Evolutionary conservation across 352 stramenopile genomes (phyloP), one percentile per base, ranked within the genome.

Genomic region (Pythium periplocum): DNA sequence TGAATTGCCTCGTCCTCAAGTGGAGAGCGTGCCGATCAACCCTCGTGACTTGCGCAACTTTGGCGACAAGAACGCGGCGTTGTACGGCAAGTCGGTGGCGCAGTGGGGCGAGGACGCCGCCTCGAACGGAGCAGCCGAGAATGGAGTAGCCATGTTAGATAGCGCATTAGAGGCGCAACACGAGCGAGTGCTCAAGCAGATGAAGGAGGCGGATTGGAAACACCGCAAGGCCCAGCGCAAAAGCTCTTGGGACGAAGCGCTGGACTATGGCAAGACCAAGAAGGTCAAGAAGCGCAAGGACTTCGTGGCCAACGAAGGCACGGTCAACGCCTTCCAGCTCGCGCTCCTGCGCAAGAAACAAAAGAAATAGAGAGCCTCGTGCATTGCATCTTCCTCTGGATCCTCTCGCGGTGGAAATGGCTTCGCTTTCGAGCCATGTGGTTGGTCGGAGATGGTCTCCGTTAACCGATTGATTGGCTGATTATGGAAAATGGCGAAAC

Each of bases 231-330:
- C 71, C 4, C 70, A 70, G 12, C 78, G 78, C 11, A 81, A 85
- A 46, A 83, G 87, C 62, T 80, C 75, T 35, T 93, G 83, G 83
- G 74, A 93, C 53, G 78, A 87, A 40, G 75, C 75, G 17, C 67
- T 93, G 2, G 83, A 93, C 54, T 48, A 53, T 6, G 83, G 83
- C 38, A 87, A 93, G 49, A 50, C 83, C 6, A 91, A 91, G 55
- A 93, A 91, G 66, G 61, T 91, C 48, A 89, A 89, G 66, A 89
- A 90, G 61, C 76, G 79, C 50, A 91, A 89, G 48, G 78, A 86
- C 47, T 93, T 93, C 54, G 66, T 88, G 11, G 33, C 78, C 6
- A 93, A 93, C 55, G 68, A 93, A 75, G 83, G 83, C 45, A 64
- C 58, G 41, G 58, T 67, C 12, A 93, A 93, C 62, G 69, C 63